Conservation (phyloP, 176 grass and related monocot genomes). For the Musa acuminata region DNA sequence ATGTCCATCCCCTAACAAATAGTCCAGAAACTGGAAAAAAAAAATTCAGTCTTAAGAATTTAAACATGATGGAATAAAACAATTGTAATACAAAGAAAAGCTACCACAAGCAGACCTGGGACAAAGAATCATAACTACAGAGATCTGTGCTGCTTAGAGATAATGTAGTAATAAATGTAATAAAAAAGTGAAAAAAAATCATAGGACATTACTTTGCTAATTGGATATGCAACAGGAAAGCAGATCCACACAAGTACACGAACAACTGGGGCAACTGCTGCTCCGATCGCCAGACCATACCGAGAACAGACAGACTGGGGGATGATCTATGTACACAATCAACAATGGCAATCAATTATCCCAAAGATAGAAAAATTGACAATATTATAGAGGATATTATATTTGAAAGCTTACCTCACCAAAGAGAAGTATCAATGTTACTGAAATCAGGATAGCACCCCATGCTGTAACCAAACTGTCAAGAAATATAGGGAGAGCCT, state of each 20-base stretch:
- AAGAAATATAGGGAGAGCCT: constrained; percentile 95
- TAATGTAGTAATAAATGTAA: constrained; percentile 3
- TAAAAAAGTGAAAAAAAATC: background rate
- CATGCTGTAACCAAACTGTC: constrained; percentile 88
- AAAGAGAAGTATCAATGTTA: constrained; percentile 76
- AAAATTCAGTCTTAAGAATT: background rate
- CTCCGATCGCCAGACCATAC: constrained; percentile 82
- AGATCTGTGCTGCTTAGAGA: background rate
- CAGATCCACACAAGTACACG: constrained; percentile 80
- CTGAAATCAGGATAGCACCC: constrained; percentile 82
- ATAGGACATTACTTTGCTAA: constrained; percentile 57
- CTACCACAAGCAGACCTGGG: no score
- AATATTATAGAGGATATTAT: background rate
- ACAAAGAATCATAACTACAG: background rate
- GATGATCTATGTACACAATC: constrained; percentile 44
- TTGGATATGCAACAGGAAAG: constrained; percentile 88
- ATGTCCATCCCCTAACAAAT: constrained; percentile 60
- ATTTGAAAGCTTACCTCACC: constrained; percentile 53
- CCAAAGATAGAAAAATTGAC: no score
- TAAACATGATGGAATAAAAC: no score
- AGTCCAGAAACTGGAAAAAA: constrained; percentile 69
- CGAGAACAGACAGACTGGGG: constrained; percentile 74
- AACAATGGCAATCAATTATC: background rate
- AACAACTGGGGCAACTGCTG: constrained; percentile 65
- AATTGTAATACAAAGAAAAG: background rate